phyloP scores from a whole-genome alignment of 73 alveolate species.

The Paramecium bursaria region DNA sequence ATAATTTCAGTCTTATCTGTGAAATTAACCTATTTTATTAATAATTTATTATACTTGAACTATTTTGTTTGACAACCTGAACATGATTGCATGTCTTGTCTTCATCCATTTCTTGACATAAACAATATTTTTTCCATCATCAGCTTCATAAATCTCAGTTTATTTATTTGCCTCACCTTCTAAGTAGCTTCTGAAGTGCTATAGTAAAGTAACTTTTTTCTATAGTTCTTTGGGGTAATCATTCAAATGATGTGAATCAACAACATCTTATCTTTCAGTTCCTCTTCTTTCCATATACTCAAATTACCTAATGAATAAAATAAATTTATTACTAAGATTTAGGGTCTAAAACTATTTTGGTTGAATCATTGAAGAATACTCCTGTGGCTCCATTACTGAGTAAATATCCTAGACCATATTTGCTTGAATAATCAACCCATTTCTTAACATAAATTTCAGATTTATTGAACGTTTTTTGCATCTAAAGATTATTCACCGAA shows the following conservation, averaged over 20 bases:
- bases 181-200: constrained; percentile 72
- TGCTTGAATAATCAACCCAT: constrained; percentile 86
- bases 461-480: neutral
- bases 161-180: constrained; percentile 68
- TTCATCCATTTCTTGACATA: constrained; percentile 97
- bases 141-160: constrained; percentile 23
- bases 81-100: constrained; percentile 96
- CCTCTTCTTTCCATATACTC: constrained; percentile 70
- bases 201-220: constrained; percentile 68
- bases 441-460: constrained; percentile 70
- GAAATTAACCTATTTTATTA: constrained; percentile 80
- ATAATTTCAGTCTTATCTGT: constrained; percentile 95
- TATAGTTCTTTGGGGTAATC: constrained; percentile 69
- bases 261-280: constrained; percentile 66
- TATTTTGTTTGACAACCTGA: constrained; percentile 95
- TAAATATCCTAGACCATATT: constrained; percentile 82
- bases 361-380: constrained; percentile 80
- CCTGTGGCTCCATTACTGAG: constrained; percentile 78
- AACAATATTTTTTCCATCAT: constrained; percentile 61
- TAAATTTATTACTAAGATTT: no score
- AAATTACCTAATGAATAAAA: no score
- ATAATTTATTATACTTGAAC: constrained; percentile 81
- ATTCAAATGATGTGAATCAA: constrained; percentile 35
- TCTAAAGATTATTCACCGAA: constrained; percentile 10
- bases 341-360: constrained; percentile 76